phyloP scores from a whole-genome alignment of 1,284 basidiomycete genomes.

The Bjerkandera adusta region DNA sequence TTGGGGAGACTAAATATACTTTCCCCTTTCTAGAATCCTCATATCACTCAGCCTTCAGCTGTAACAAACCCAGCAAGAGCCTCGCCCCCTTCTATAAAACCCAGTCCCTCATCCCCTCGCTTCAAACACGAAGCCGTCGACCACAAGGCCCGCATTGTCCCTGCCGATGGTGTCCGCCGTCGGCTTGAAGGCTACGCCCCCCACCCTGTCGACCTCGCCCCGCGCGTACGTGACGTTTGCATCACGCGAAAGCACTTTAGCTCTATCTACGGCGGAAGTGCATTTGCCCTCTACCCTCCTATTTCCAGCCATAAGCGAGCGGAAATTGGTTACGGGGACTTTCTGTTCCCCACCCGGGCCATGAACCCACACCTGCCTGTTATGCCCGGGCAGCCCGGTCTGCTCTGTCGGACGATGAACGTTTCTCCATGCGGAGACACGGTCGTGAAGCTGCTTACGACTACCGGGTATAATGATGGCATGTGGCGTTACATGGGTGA shows the following conservation, averaged over 20 bases:
- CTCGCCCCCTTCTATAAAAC: no score
- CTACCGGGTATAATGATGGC: slow-evolving; percentile 1
- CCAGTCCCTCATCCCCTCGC: neutral
- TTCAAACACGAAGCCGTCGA: neutral
- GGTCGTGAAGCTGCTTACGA: slow-evolving; percentile 17
- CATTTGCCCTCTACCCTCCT: slow-evolving; percentile 10
- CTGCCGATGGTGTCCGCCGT: neutral
- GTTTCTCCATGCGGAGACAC: slow-evolving; percentile 9
- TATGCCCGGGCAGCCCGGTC: slow-evolving; percentile 18
- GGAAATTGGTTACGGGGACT: slow-evolving; percentile 5
- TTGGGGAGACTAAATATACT: no score
- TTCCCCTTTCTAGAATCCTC: no score
- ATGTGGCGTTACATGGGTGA: slow-evolving; percentile 23
- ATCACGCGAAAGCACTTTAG: slow-evolving; percentile 18
- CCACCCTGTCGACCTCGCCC: slow-evolving; percentile 13
- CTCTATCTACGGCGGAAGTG: slow-evolving; percentile 16
- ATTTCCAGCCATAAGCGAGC: slow-evolving; percentile 8
- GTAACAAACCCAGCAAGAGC: no score
- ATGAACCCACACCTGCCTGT: slow-evolving; percentile 20
- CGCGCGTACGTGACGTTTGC: slow-evolving; percentile 8
- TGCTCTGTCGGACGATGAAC: slow-evolving; percentile 12
- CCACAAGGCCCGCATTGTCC: neutral
- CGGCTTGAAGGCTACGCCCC: slow-evolving; percentile 5
- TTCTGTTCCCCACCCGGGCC: slow-evolving; percentile 17
- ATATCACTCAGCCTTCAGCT: no score